Conservation (phyloP, 345 rosid species). For the Brassica juncea region DNA sequence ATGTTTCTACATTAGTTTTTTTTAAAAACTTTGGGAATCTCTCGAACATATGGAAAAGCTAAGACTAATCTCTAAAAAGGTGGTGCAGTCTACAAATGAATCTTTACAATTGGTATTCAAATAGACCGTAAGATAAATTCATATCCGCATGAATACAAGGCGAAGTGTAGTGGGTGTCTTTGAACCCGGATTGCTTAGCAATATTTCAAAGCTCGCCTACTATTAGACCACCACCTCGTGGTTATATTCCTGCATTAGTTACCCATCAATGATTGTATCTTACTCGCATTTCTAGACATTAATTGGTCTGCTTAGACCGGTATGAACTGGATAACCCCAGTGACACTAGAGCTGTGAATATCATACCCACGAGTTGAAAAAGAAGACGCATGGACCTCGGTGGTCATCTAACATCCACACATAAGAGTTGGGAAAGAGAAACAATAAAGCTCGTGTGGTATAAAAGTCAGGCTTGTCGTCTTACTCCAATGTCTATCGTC, state of each 20-base stretch:
- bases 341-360: neutral
- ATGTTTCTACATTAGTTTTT: no score
- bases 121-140: no score
- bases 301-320: neutral
- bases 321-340: neutral
- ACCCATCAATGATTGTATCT: neutral
- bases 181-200: no score
- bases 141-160: no score
- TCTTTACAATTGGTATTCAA: no score
- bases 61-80: no score
- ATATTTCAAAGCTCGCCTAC: no score
- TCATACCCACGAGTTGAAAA: neutral
- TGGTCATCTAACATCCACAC: conserved; percentile 24
- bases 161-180: no score
- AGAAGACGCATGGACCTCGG: neutral
- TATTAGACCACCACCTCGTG: no score
- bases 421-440: neutral
- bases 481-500: neutral
- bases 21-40: no score
- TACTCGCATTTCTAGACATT: neutral
- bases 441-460: neutral
- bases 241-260: neutral
- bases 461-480: conserved; percentile 14
- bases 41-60: no score
- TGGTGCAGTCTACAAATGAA: no score